These are phyloP conservation scores for Mycena polygramma DNA, from an alignment of 768 basidiomycete genomes.

Conservation along the genomic window DNA sequence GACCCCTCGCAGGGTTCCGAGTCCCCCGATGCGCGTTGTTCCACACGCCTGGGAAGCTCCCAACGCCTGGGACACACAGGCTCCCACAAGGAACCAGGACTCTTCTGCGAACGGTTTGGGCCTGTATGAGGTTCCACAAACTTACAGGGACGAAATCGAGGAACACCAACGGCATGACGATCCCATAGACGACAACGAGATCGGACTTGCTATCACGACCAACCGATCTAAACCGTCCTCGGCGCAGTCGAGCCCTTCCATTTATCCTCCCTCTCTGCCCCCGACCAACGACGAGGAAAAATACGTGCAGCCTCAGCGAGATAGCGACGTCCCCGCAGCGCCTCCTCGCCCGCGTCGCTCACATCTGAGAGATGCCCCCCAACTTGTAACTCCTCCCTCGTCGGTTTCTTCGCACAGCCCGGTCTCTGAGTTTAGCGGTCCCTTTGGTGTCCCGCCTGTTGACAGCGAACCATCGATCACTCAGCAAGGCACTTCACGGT, in stretches of 20 bases:
- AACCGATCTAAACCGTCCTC: conserved; percentile 45
- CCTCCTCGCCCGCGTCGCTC: conserved; percentile 47
- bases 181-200: conserved; percentile 27
- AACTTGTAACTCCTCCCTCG: conserved; percentile 57
- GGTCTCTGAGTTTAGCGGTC: conserved; percentile 24
- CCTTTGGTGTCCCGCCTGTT: conserved; percentile 11
- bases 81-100: background rate
- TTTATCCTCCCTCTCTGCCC: conserved; percentile 62
- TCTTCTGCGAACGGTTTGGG: conserved; percentile 39
- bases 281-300: conserved; percentile 47
- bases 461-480: conserved; percentile 15
- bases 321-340: conserved; percentile 36
- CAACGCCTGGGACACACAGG: conserved; percentile 17
- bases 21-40: conserved; percentile 24
- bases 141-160: background rate
- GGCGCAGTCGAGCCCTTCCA: conserved; percentile 63
- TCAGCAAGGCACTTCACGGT: conserved; percentile 22
- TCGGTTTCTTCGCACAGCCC: conserved; percentile 53
- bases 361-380: conserved; percentile 38
- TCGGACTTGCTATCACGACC: conserved; percentile 41
- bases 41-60: background rate
- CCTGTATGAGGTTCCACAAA: conserved; percentile 15
- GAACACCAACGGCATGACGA: conserved; percentile 8
- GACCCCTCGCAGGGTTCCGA: conserved; percentile 41
- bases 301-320: conserved; percentile 3